phyloP scores from a whole-genome alignment of 345 rosid species.

The Brassica nigra region DNA sequence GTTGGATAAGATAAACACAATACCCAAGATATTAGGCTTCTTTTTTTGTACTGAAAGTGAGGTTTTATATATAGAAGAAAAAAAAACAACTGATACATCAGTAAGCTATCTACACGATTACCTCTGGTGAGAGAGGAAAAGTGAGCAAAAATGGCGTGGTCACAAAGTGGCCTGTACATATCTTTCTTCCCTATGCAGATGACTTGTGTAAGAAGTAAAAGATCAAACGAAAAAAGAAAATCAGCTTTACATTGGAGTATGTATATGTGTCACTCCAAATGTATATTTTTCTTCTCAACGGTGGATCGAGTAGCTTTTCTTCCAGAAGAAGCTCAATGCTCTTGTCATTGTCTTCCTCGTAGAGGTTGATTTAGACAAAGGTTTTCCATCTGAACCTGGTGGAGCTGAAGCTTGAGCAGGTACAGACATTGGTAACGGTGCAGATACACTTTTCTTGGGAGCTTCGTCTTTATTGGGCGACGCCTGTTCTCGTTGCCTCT shows the following conservation, averaged over 20 bases:
- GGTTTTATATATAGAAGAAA: background rate
- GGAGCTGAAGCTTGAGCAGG: slow-evolving; percentile 27
- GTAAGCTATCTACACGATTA: slow-evolving; percentile 13
- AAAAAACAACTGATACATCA: slow-evolving; percentile 1
- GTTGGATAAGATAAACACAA: no score
- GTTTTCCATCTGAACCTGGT: slow-evolving; percentile 41
- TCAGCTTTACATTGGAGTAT: slow-evolving; percentile 48
- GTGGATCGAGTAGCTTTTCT: slow-evolving; percentile 80
- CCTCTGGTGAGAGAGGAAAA: background rate
- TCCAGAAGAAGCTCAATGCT: slow-evolving; percentile 80
- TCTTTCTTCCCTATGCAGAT: slow-evolving; percentile 47
- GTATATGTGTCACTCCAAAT: slow-evolving; percentile 19
- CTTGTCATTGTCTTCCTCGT: slow-evolving; percentile 68
- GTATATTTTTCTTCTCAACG: slow-evolving; percentile 41
- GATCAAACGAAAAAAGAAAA: slow-evolving; percentile 21
- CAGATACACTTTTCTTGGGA: slow-evolving; percentile 38
- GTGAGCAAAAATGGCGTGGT: slow-evolving; percentile 34
- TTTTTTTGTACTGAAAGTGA: background rate
- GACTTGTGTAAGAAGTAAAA: slow-evolving; percentile 30
- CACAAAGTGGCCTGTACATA: slow-evolving; percentile 52
- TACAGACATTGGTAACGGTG: slow-evolving; percentile 17
- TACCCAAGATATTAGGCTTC: background rate
- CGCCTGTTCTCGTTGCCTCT: slow-evolving; percentile 80
- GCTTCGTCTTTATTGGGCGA: slow-evolving; percentile 45
- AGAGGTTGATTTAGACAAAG: slow-evolving; percentile 63